A percentile compares a stretch with the other conserved stretches of the same genome.
These are phyloP conservation scores for Chrysoporthe puriensis DNA, from an alignment of 2,329 filamentous ascomycete genomes.

Conservation along the genomic window DNA sequence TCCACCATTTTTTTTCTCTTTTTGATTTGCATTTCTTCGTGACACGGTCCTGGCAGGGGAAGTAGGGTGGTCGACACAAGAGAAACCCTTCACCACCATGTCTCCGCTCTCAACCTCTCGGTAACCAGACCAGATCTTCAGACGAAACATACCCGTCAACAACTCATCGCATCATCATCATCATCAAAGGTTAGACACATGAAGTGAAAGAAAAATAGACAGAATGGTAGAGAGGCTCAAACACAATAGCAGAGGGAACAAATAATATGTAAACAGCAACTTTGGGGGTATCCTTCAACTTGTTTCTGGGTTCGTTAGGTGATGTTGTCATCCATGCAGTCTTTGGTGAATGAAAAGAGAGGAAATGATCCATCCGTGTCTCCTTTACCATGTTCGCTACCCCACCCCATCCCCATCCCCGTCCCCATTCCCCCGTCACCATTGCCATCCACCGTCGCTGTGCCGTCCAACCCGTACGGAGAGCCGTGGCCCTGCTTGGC, in stretches of 20 bases:
- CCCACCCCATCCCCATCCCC: conserved; percentile 1
- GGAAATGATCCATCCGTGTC: not conserved
- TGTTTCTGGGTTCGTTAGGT: conserved; percentile 26
- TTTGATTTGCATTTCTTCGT: conserved; percentile 9
- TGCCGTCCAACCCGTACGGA: not conserved
- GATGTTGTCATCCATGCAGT: conserved; percentile 29
- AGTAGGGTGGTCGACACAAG: not conserved
- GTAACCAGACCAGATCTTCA: conserved; percentile 10
- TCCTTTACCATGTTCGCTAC: not conserved
- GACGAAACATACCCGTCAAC: not conserved
- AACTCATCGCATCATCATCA: conserved; percentile 10
- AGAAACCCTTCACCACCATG: not conserved
- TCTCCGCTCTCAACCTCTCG: conserved; percentile 8
- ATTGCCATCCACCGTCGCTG: not conserved
- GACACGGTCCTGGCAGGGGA: not conserved
- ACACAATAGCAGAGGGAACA: not conserved
- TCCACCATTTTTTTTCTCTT: conserved; percentile 14
- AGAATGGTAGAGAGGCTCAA: not conserved
- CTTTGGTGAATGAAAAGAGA: conserved; percentile 14
- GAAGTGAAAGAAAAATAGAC: conserved; percentile 17
- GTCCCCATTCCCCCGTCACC: not conserved
- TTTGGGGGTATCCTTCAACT: conserved; percentile 30
- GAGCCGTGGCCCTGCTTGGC: not conserved
- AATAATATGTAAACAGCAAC: conserved; percentile 9
- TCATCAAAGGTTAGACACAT: conserved; percentile 25